Percentiles rank a stretch among this genome's conserved stretches.
These are phyloP conservation scores for Atalantia buxifolia DNA, from an alignment of 345 rosid species.

Conservation along the genomic window DNA sequence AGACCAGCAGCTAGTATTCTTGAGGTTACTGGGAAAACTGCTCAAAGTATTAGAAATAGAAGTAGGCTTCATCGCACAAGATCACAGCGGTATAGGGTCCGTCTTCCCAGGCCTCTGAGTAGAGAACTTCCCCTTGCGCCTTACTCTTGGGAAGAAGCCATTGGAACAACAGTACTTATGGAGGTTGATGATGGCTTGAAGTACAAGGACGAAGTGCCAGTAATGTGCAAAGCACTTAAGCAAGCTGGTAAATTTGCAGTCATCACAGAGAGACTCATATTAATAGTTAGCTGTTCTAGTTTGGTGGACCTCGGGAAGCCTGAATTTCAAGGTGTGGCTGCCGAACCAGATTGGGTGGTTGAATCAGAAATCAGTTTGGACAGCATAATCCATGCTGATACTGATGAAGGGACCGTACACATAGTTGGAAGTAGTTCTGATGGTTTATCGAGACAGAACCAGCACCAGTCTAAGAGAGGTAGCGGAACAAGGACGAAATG, in stretches of 20 bases:
- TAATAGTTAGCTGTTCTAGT: conserved; percentile 61
- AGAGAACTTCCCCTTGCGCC: conserved; percentile 79
- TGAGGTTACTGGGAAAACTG: conserved; percentile 90
- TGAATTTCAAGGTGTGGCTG: conserved; percentile 62
- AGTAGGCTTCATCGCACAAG: conserved; percentile 63
- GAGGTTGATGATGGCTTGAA: conserved; percentile 59
- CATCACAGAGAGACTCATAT: conserved; percentile 57
- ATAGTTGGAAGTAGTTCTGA: conserved; percentile 81
- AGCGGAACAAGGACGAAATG: conserved; percentile 41
- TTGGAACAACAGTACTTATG: conserved; percentile 66
- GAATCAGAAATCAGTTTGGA: conserved; percentile 72
- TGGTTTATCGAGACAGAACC: conserved; percentile 54
- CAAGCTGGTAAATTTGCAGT: conserved; percentile 65
- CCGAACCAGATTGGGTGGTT: conserved; percentile 63
- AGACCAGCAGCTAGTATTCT: conserved; percentile 96
- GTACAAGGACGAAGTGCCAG: conserved; percentile 57
- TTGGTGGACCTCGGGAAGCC: conserved; percentile 61
- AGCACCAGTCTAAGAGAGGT: conserved; percentile 42
- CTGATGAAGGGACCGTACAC: conserved; percentile 48
- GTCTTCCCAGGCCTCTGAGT: conserved; percentile 77
- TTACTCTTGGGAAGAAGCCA: conserved; percentile 92
- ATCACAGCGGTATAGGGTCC: conserved; percentile 53
- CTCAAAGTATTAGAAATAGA: conserved; percentile 87
- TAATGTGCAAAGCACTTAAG: conserved; percentile 71
- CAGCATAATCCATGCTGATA: conserved; percentile 66